Evolutionary conservation across 2,329 filamentous ascomycete species (phyloP), one percentile per base, ranked within the genome.

Genomic region (Ramularia endophylla): DNA sequence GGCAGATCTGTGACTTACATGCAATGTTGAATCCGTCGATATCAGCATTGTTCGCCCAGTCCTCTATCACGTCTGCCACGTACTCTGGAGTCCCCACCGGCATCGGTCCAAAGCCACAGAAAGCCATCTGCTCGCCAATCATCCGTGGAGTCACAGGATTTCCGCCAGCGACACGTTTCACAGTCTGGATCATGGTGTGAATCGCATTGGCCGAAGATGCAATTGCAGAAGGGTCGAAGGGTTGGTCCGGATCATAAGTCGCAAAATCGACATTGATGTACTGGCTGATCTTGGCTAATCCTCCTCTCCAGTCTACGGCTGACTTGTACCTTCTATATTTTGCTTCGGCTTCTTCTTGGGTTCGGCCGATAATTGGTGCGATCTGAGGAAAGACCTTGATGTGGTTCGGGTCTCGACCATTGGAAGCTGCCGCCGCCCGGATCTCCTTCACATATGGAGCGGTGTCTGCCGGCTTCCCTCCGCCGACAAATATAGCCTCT

Each of bases 401-500:
- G 0, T 69, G 73, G 8, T 63, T 62, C 7, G 76, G 76, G 50
- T 80, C 76, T 1, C 78, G 70, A 0, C 77, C 76, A 13, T 68
- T 59, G 9, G 66, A 17, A 9, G 33, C 61, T 0, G 75, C 76
- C 4, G 75, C 62, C 13, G 69, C 61, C 1, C 77, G 68, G 42
- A 47, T 69, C n/a, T 73, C 5, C 58, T 62, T 0, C 2, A 70
- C 66, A 1, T 60, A 62, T 1, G 57, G 54, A 12, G 57, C 53
- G 17, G 67, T 59, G 4, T 63, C 52, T 13, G 38, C 66, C 0
- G 82, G 78, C 1, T 74, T 74, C 55, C 84, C 80, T 0, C 77
- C 79, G 0, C 76, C 80, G 1, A 83, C 73, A 51, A 85, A 85
- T 39, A 85, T 80, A 2, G 76, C 81, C 53, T 85, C 81, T 1